Base-by-base conservation (phyloP, 2,329 filamentous ascomycete species). In the Ophiostoma australiae region DNA sequence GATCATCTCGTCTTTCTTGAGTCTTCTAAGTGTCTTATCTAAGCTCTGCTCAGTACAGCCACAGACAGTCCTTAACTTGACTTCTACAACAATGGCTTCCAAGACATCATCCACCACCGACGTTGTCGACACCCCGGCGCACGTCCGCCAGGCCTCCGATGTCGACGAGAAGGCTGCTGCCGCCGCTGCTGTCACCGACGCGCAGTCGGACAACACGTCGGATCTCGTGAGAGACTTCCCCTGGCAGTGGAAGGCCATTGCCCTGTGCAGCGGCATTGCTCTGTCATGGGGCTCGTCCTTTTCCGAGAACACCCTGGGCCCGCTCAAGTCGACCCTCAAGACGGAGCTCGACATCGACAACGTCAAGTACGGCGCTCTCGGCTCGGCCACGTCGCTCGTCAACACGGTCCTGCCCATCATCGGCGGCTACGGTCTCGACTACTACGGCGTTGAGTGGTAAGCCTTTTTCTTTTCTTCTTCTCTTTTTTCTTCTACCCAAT, bases 251-350 rank as follows among this genome's bases (percentile, higher is more conserved):
- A 76, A 76, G 52, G 44, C 74, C 6, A 74, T 69, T 1, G 76
- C 75, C 15, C 74, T 77, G 15, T 35, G 68, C 27, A 75, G 74
- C 44, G 75, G 75, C 55, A 65, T 76, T 20, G 70, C 70, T 11
- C 73, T 76, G 27, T 76, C 76, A 20, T 76, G 74, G 73, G 76
- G 75, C 33, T 76, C 76, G 8, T 76, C 75, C 0, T 76, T 76
- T 44, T 76, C 75, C 0, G 76, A 76, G 66, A 76, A 75, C 17
- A 76, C 74, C 0, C 72, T 77, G 0, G 76, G 76, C 0, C 76
- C 76, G 1, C 72, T 77, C 13, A 76, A 77, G 72, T 71, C 61
- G 23, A 76, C 76, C 20, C 41, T 72, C 23, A 69, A 52, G 23
- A 70, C 70, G n/a, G 69, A 77, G 67, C 72, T 77, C 0, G 67